phyloP scores from a whole-genome alignment of 164 flowering plant species.

The Nymphaea thermarum region DNA sequence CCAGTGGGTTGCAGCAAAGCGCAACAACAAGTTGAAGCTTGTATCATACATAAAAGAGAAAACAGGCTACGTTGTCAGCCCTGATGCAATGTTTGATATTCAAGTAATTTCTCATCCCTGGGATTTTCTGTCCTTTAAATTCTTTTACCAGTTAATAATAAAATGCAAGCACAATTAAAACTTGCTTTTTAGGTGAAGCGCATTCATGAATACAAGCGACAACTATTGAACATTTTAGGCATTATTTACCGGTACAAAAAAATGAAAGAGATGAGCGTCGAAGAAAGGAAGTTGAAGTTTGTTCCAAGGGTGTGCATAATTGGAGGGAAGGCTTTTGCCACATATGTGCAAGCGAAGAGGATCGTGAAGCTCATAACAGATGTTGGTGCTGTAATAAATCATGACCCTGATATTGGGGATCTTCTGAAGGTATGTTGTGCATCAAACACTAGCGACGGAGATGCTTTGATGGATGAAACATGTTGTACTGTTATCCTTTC shows the following conservation, averaged over 20 bases:
- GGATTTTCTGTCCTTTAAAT: neutral
- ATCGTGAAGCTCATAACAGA: slow-evolving; percentile 92
- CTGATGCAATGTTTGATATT: slow-evolving; percentile 90
- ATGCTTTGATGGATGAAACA: too few species aligned
- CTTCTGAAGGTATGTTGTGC: slow-evolving; percentile 56
- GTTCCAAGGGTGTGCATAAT: slow-evolving; percentile 92
- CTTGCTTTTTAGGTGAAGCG: slow-evolving; percentile 68
- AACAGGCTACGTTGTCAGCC: slow-evolving; percentile 78
- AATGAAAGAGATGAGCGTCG: slow-evolving; percentile 88
- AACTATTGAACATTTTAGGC: slow-evolving; percentile 81
- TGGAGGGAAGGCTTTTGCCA: slow-evolving; percentile 98
- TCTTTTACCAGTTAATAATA: neutral
- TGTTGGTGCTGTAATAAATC: slow-evolving; percentile 78
- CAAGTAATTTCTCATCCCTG: slow-evolving; percentile 36
- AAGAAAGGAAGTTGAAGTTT: slow-evolving; percentile 53
- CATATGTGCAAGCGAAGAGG: slow-evolving; percentile 91
- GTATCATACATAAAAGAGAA: slow-evolving; percentile 61
- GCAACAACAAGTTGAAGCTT: slow-evolving; percentile 65
- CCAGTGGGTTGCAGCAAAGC: slow-evolving; percentile 76
- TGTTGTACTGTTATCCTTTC: too few species aligned
- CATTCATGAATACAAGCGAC: slow-evolving; percentile 93
- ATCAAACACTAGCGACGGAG: too few species aligned
- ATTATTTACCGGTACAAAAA: slow-evolving; percentile 84
- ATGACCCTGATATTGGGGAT: slow-evolving; percentile 90
- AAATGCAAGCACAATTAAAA: neutral